phyloP scores from a whole-genome alignment of 148 eudicot species.

The Dianthus caryophyllus region DNA sequence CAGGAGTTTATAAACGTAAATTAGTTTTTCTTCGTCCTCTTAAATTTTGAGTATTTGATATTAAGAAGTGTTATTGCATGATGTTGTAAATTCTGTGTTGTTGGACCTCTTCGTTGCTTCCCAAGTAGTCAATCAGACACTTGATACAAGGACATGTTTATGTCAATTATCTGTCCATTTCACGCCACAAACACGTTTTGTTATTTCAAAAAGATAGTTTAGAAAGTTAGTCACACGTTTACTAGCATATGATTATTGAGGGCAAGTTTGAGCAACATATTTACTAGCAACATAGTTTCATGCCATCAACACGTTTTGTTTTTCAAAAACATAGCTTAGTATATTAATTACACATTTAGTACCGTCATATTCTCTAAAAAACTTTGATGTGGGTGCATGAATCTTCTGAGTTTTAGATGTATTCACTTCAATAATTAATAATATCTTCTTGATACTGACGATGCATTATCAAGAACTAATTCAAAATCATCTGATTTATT shows the following conservation, averaged over 20 bases:
- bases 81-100: background rate
- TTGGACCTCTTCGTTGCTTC: background rate
- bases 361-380: too few species aligned
- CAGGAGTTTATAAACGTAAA: constrained; percentile 87
- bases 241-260: background rate
- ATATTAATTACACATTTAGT: too few species aligned
- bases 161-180: background rate
- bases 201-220: background rate
- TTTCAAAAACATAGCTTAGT: too few species aligned
- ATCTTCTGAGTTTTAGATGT: background rate
- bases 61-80: background rate
- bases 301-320: too few species aligned
- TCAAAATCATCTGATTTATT: background rate
- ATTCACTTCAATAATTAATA: background rate
- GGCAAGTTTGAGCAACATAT: background rate
- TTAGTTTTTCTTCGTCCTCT: background rate
- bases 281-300: too few species aligned
- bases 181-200: background rate
- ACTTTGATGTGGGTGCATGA: background rate
- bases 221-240: background rate
- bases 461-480: background rate
- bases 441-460: background rate
- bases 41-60: background rate
- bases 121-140: background rate
- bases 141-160: background rate